Percentiles rank a stretch among this genome's conserved stretches.
phyloP scores from a whole-genome alignment of 106 monocot genomes.

The Ottelia alismoides region DNA sequence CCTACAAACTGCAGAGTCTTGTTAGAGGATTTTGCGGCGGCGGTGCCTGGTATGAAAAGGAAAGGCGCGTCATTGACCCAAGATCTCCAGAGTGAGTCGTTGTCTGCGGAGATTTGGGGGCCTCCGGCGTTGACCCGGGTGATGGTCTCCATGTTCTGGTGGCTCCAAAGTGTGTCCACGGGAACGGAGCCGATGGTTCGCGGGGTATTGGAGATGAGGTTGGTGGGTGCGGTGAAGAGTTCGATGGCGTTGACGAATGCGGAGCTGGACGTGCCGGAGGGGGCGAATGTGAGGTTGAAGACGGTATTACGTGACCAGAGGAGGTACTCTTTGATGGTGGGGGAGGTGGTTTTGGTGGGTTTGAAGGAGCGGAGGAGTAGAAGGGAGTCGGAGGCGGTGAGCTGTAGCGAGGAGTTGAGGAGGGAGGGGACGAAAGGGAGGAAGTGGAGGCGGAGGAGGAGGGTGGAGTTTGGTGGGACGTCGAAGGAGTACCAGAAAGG shows the following conservation, averaged over 20 bases:
- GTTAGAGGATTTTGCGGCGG: neutral
- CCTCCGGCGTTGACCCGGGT: conserved; percentile 56
- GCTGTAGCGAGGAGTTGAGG: too few relatives aligned
- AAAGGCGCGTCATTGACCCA: conserved; percentile 32
- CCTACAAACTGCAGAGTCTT: neutral
- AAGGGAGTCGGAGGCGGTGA: conserved; percentile 20
- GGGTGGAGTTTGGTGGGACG: too few relatives aligned
- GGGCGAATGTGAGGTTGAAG: conserved; percentile 28
- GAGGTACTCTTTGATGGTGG: conserved; percentile 48
- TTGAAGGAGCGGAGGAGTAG: conserved; percentile 22
- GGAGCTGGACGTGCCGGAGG: conserved; percentile 3
- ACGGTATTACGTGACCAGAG: conserved; percentile 16
- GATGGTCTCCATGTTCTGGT: conserved; percentile 27
- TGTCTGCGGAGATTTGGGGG: conserved; percentile 15
- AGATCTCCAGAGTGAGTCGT: conserved; percentile 57
- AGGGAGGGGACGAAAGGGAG: conserved; percentile 22
- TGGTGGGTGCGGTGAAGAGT: neutral
- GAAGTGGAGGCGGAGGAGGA: too few relatives aligned
- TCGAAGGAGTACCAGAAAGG: too few relatives aligned
- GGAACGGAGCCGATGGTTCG: conserved; percentile 52
- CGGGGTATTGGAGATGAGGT: conserved; percentile 42
- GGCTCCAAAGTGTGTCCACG: neutral
- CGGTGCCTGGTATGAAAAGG: neutral
- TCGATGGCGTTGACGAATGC: too few relatives aligned
- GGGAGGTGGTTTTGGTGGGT: too few relatives aligned